These are phyloP conservation scores for Beauveria caledonica DNA, from an alignment of 2,329 filamentous ascomycete species.

Conservation along the genomic window DNA sequence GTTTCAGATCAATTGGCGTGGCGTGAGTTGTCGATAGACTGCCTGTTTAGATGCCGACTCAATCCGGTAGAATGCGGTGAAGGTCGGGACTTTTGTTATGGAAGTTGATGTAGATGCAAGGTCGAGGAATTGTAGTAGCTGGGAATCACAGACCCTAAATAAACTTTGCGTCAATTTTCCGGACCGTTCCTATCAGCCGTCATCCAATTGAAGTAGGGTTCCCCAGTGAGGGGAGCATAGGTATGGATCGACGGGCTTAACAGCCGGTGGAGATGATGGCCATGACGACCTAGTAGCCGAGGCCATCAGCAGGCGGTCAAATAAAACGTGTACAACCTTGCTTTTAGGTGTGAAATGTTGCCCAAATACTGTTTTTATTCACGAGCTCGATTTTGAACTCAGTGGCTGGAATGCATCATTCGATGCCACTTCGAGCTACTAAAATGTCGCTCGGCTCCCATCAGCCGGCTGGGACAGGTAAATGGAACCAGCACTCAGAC, in stretches of 20 bases:
- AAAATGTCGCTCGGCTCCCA: not conserved
- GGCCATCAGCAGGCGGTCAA: not conserved
- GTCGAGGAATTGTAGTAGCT: slow-evolving; percentile 11
- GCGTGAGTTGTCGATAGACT: not conserved
- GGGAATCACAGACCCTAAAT: not conserved
- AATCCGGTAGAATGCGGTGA: not conserved
- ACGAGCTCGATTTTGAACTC: too few species aligned
- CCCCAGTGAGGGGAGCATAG: not conserved
- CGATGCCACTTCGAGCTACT: not conserved
- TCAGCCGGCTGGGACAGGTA: not conserved
- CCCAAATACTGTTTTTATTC: not conserved
- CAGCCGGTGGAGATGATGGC: not conserved
- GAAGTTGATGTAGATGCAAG: not conserved
- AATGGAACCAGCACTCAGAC: not conserved
- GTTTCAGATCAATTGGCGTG: not conserved
- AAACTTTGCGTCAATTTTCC: slow-evolving; percentile 3
- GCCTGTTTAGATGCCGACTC: not conserved
- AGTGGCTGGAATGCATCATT: too few species aligned
- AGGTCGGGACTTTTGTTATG: not conserved
- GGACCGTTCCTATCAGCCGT: not conserved
- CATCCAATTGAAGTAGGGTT: slow-evolving; percentile 1
- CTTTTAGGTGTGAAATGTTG: not conserved
- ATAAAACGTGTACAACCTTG: not conserved
- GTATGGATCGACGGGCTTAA: not conserved
- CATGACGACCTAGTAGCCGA: not conserved